A percentile compares a stretch with the other conserved stretches of the same genome.
Conservation (phyloP, 2,329 filamentous ascomycete genomes). For the Thielaviopsis populi region DNA sequence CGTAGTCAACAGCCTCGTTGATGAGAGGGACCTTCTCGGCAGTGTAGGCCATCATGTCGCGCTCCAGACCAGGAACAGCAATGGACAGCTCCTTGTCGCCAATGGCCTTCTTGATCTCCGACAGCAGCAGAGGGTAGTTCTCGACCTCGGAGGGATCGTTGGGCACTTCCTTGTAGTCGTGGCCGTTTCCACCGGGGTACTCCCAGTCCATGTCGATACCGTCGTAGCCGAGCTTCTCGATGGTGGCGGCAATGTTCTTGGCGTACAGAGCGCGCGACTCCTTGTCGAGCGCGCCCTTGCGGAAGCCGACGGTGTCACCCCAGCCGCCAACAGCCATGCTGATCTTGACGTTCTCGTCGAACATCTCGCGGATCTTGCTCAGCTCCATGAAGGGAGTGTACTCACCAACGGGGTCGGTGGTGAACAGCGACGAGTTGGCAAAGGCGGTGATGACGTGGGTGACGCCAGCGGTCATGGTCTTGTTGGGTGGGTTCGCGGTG, state of each 20-base stretch:
- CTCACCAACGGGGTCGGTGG: conserved; percentile 23
- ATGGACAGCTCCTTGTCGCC: conserved; percentile 45
- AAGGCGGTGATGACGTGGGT: conserved; percentile 47
- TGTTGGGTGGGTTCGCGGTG: background rate
- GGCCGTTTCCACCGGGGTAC: conserved; percentile 49
- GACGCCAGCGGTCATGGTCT: conserved; percentile 22
- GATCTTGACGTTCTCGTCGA: conserved; percentile 41
- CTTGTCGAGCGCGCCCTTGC: conserved; percentile 37
- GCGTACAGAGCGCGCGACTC: conserved; percentile 43
- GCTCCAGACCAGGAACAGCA: conserved; percentile 48
- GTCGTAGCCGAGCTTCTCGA: conserved; percentile 47
- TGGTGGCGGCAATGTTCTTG: conserved; percentile 46
- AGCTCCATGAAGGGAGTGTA: conserved; percentile 42
- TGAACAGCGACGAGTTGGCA: conserved; percentile 41
- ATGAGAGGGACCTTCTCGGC: conserved; percentile 42
- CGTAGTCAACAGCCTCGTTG: conserved; percentile 43
- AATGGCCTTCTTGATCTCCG: conserved; percentile 41
- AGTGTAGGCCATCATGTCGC: conserved; percentile 55
- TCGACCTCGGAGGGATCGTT: conserved; percentile 50
- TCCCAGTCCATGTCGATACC: conserved; percentile 54
- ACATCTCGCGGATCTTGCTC: conserved; percentile 23
- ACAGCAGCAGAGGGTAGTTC: conserved; percentile 46
- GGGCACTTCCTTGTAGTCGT: conserved; percentile 50
- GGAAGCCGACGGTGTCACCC: conserved; percentile 53
- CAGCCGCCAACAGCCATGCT: conserved; percentile 62